Evolutionary conservation across 2,329 filamentous ascomycete genomes (phyloP).

Genomic region (Aspergillus sp.): DNA sequence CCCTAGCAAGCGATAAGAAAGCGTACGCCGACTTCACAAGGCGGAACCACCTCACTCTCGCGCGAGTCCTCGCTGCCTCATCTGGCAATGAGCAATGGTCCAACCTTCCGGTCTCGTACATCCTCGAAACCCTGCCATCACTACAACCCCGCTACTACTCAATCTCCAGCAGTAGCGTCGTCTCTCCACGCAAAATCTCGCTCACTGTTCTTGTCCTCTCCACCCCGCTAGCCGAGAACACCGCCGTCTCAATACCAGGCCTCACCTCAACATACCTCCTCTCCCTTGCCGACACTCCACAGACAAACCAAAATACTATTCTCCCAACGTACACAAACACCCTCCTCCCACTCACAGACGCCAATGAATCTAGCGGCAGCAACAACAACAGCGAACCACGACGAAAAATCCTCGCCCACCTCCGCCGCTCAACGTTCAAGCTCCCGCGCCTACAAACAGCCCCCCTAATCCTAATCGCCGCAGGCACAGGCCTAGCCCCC

Average conservation of each 20-base stretch:
- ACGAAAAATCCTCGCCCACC: constrained; percentile 77
- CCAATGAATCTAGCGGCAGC: constrained; percentile 69
- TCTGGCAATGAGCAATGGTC: constrained; percentile 56
- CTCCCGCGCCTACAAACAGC: constrained; percentile 57
- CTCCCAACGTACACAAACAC: constrained; percentile 5
- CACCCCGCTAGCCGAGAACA: constrained; percentile 67
- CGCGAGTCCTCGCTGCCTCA: constrained; percentile 22
- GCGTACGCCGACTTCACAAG: constrained; percentile 78
- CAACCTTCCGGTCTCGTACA: constrained; percentile 79
- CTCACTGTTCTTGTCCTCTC: constrained; percentile 89
- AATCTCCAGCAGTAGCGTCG: constrained; percentile 67
- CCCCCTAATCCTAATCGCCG: constrained; percentile 54
- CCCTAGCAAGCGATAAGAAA: constrained; percentile 80
- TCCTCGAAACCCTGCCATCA: constrained; percentile 84
- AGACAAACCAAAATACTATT: neutral
- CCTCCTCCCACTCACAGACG: constrained; percentile 74
- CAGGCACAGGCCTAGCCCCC: constrained; percentile 53
- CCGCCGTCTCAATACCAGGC: constrained; percentile 73
- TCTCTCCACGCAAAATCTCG: constrained; percentile 56
- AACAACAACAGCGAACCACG: constrained; percentile 63
- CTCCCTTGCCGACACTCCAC: constrained; percentile 46
- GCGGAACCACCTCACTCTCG: constrained; percentile 69
- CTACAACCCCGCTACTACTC: constrained; percentile 94
- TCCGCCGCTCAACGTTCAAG: constrained; percentile 96
- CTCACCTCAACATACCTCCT: constrained; percentile 93